Base-by-base conservation (phyloP, 768 basidiomycete genomes). In the Boletus sensibilis region DNA sequence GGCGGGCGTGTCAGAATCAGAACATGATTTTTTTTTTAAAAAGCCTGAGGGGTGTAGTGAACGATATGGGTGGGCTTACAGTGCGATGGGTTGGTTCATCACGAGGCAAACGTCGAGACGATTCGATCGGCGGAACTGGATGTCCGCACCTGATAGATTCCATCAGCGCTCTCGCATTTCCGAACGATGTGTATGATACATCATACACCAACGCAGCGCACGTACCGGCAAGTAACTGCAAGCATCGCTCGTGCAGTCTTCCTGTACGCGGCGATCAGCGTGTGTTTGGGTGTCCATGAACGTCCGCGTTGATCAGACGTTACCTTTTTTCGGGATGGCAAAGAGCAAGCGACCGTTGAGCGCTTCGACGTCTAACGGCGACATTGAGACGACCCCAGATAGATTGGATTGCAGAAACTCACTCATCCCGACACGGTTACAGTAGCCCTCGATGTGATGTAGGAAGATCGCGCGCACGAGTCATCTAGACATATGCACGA, bases 321-420 rank as follows among this genome's bases (percentile, higher is more conserved):
- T 29, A 87, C 96, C 96, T 84, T 98, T 99, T 79, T 98, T 98
- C 2, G 96, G 96, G 64, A 99, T 92, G 10, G 95, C 96, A 64
- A 99, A 96, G 38, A 99, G 78, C 58, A 96, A 68, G 41, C 94
- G 84, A 45, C 92, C 94, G 58, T 92, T 81, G 52, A 98, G 80
- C 20, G 86, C 75, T 61, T 94, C 91, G n/a, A 81, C 70, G 70
- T 94, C 86, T 83, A 37, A 21, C 1, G 1, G 4, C 5, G 29
- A 21, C n/a, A 31, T 48, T 21, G 23, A 57, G 44, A 34, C 20
- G 25, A 34, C 3, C 1, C 2, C 11, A 43, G 14, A 25, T 10
- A 0, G 25, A 14, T 1, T 0, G 6, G 14, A 7, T 9, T 31
- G 13, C 0, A 16, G 1, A 21, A 1, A 64, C 69, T 58, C 46